Evolutionary conservation across 257 asterid species (phyloP).

Genomic region (Lavandula angustifolia): DNA sequence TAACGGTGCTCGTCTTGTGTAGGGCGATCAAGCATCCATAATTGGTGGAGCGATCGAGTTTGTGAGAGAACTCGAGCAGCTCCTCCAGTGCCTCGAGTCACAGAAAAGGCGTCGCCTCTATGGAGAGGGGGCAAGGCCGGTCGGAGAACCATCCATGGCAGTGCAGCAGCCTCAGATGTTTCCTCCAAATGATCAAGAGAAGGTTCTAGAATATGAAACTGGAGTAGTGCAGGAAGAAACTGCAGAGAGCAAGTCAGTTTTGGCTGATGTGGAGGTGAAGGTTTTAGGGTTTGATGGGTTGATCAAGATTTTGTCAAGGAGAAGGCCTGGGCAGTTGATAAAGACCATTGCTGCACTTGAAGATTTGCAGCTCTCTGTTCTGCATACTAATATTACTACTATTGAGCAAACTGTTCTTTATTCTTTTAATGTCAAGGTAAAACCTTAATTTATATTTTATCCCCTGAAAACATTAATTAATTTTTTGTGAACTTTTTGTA

Average conservation of each 20-base stretch:
- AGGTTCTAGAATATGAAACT: slow-evolving; percentile 40
- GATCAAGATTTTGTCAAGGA: slow-evolving; percentile 76
- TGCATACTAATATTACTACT: slow-evolving; percentile 88
- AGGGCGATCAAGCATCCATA: slow-evolving; percentile 99
- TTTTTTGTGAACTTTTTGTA: slow-evolving; percentile 5
- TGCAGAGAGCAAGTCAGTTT: slow-evolving; percentile 78
- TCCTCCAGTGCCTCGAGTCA: slow-evolving; percentile 90
- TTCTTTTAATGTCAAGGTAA: slow-evolving; percentile 92
- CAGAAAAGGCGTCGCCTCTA: slow-evolving; percentile 80
- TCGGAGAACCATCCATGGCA: slow-evolving; percentile 44
- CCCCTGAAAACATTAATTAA: neutral
- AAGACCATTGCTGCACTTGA: slow-evolving; percentile 82
- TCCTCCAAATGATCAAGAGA: slow-evolving; percentile 48
- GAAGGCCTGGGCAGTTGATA: slow-evolving; percentile 77
- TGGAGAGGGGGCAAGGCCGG: slow-evolving; percentile 49
- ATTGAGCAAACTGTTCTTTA: slow-evolving; percentile 92
- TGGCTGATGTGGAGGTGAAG: slow-evolving; percentile 92
- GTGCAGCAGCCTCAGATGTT: slow-evolving; percentile 35
- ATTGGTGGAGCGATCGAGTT: slow-evolving; percentile 96
- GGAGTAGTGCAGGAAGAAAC: slow-evolving; percentile 61
- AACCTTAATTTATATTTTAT: neutral
- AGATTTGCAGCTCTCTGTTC: slow-evolving; percentile 81
- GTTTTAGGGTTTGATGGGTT: slow-evolving; percentile 76
- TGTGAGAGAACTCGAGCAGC: slow-evolving; percentile 87
- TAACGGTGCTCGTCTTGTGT: neutral